Evolutionary conservation across 1,284 basidiomycete species (phyloP).

Genomic region (Farysia itapuensis): DNA sequence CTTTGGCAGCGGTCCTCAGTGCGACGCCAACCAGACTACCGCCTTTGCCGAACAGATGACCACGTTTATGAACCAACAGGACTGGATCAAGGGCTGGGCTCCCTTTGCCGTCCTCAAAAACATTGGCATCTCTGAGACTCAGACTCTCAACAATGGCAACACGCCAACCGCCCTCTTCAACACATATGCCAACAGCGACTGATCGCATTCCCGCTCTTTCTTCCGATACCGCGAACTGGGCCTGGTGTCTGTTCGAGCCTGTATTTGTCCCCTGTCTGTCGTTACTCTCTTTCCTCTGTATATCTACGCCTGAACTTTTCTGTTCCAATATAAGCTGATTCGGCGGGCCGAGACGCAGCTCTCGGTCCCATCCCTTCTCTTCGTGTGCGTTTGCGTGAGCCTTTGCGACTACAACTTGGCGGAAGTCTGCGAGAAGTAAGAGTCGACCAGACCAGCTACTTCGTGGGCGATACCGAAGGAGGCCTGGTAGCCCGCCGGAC

Average conservation of each 20-base stretch:
- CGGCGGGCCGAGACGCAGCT: too few species aligned
- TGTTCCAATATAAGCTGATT: too few species aligned
- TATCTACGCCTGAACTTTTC: too few species aligned
- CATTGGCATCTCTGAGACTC: conserved; percentile 36
- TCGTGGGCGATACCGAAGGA: conserved; percentile 53
- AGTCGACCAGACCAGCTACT: conserved; percentile 38
- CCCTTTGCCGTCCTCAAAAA: conserved; percentile 50
- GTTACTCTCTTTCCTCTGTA: too few species aligned
- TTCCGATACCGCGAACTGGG: conserved; percentile 4
- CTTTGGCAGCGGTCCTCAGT: conserved; percentile 60
- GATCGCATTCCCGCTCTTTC: not conserved
- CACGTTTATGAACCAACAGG: conserved; percentile 46
- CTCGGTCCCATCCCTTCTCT: too few species aligned
- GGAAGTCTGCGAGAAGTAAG: not conserved
- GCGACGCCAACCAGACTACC: conserved; percentile 59
- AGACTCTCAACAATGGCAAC: conserved; percentile 30
- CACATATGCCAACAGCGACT: conserved; percentile 17
- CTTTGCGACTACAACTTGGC: too few species aligned
- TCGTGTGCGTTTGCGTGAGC: too few species aligned
- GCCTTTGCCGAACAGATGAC: conserved; percentile 62
- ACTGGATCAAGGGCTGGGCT: conserved; percentile 43
- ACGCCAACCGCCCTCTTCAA: conserved; percentile 36
- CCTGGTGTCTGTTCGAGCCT: conserved; percentile 1
- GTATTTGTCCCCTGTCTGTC: too few species aligned
- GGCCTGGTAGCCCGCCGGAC: conserved; percentile 53